These are phyloP conservation scores for Penicillium hordei DNA, from an alignment of 2,329 filamentous ascomycete species.

Conservation along the genomic window DNA sequence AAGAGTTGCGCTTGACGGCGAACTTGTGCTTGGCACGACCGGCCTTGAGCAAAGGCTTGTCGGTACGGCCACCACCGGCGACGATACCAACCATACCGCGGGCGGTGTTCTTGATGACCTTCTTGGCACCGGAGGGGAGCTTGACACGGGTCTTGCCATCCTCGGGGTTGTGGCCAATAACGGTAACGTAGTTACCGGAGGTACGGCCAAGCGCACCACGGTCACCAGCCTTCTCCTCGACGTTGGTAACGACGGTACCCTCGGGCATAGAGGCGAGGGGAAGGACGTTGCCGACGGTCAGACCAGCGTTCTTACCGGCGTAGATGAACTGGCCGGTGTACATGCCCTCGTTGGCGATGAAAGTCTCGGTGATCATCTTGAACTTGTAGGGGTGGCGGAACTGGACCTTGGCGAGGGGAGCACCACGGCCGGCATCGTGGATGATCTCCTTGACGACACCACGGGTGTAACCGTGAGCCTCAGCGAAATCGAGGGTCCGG, in stretches of 20 bases:
- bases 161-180: constrained; percentile 96
- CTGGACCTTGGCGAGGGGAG: constrained; percentile 91
- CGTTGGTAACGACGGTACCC: constrained; percentile 98
- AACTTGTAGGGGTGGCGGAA: constrained; percentile 99
- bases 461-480: constrained; percentile 96
- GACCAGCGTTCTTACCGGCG: constrained; percentile 95
- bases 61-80: constrained; percentile 97
- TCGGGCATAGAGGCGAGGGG: constrained; percentile 92
- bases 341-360: constrained; percentile 99
- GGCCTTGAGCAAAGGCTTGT: constrained; percentile 99
- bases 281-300: constrained; percentile 97
- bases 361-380: constrained; percentile 97
- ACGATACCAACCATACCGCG: constrained; percentile 99
- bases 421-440: constrained; percentile 97
- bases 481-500: constrained; percentile 92
- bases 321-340: constrained; percentile 99
- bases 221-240: constrained; percentile 98
- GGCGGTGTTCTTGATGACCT: constrained; percentile 87
- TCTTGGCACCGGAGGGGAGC: constrained; percentile 98
- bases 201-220: constrained; percentile 94
- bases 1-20: constrained; percentile 99
- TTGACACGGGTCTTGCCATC: constrained; percentile 99
- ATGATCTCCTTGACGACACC: constrained; percentile 99
- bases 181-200: constrained; percentile 98
- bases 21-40: constrained; percentile 99